These are phyloP conservation scores for Solanum pimpinellifolium DNA, from an alignment of 257 asterid species.

Conservation along the genomic window DNA sequence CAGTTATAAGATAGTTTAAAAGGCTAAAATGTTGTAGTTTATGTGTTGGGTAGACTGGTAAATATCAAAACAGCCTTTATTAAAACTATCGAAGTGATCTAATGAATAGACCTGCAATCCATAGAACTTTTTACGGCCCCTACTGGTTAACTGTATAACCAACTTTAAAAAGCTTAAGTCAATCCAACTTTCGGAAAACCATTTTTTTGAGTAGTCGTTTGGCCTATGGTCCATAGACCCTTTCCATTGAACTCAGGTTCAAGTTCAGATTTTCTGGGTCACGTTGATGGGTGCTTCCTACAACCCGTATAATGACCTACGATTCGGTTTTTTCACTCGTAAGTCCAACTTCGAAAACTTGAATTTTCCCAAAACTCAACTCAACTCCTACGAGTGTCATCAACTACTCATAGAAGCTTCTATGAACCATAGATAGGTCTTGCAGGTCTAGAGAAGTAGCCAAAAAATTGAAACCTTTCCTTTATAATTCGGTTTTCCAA, in stretches of 20 bases:
- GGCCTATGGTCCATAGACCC: background rate
- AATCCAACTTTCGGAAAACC: background rate
- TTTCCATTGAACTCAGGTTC: background rate
- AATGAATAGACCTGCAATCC: background rate
- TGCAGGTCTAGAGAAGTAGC: background rate
- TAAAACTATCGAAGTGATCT: background rate
- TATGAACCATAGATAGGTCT: background rate
- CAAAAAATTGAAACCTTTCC: background rate
- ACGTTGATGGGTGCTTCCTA: background rate
- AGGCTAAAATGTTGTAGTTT: background rate
- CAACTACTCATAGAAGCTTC: background rate
- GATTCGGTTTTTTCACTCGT: background rate
- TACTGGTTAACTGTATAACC: background rate
- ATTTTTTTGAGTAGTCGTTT: background rate
- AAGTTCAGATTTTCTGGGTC: background rate
- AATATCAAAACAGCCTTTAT: background rate
- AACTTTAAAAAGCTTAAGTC: background rate
- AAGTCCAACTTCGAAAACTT: background rate
- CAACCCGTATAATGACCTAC: background rate
- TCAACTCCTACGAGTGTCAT: background rate
- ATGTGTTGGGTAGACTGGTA: background rate
- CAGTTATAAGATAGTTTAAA: no score
- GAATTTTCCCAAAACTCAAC: background rate
- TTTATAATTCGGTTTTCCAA: background rate
- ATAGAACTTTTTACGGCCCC: background rate